Evolutionary conservation across 108 stramenopile genomes (phyloP).

Genomic region (Nitzschia palea): DNA sequence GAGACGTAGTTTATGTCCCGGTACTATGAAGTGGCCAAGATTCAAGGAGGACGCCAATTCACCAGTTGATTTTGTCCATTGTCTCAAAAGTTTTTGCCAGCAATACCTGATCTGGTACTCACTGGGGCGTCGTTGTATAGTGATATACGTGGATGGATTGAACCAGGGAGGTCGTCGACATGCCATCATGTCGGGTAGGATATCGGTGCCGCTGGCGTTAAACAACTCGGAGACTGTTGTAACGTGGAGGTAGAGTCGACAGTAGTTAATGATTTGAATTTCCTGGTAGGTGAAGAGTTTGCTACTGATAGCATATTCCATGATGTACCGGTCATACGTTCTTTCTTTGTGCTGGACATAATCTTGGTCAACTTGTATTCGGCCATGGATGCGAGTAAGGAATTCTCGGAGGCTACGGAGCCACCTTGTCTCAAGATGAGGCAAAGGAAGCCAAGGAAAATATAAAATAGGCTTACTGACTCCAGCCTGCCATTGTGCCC

Average conservation of each 20-base stretch:
- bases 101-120: background rate
- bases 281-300: background rate
- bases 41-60: background rate
- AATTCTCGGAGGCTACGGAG: background rate
- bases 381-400: background rate
- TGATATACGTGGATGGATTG: background rate
- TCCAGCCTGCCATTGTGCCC: background rate
- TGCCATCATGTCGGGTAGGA: background rate
- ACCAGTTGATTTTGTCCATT: background rate
- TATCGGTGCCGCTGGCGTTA: background rate
- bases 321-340: background rate
- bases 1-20: background rate
- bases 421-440: background rate
- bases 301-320: background rate
- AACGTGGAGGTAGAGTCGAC: constrained; percentile 10
- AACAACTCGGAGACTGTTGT: constrained; percentile 3
- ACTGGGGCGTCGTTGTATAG: background rate
- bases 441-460: background rate
- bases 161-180: background rate
- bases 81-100: background rate
- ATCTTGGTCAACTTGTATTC: background rate
- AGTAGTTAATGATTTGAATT: constrained; percentile 2
- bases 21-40: background rate
- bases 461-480: background rate
- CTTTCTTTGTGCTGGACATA: background rate